Evolutionary conservation across 2,329 filamentous ascomycete genomes (phyloP).

Genomic region (Ophiosphaerella herpotricha): DNA sequence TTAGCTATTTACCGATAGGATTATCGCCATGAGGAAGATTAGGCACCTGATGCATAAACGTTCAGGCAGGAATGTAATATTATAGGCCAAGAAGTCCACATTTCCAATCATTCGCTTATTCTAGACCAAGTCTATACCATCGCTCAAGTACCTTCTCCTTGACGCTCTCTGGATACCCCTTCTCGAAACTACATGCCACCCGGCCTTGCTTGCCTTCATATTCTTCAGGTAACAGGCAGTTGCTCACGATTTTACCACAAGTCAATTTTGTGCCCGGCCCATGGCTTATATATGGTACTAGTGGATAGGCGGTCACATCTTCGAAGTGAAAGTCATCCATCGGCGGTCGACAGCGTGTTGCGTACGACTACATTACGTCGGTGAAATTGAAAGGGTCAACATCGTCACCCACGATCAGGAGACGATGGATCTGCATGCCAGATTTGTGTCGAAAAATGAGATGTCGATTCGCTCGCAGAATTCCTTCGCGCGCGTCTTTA

Average conservation of each 20-base stretch:
- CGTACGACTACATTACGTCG: constrained; percentile 57
- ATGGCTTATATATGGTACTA: constrained; percentile 8
- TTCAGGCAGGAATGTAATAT: too few relatives aligned
- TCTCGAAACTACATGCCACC: constrained; percentile 1
- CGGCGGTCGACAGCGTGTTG: constrained; percentile 53
- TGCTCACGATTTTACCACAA: constrained; percentile 4
- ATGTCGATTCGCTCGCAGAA: constrained; percentile 51
- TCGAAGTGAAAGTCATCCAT: constrained; percentile 4
- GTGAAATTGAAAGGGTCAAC: constrained; percentile 54
- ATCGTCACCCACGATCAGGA: constrained; percentile 56
- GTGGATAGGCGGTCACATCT: constrained; percentile 3
- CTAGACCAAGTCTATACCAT: background rate
- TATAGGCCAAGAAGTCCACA: too few relatives aligned
- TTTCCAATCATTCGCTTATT: background rate
- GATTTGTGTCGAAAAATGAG: constrained; percentile 52
- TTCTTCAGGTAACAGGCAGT: constrained; percentile 1
- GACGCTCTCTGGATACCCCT: constrained; percentile 1
- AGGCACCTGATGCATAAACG: too few relatives aligned
- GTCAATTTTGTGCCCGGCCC: constrained; percentile 1
- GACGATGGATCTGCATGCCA: constrained; percentile 50
- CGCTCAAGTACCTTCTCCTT: constrained; percentile 3
- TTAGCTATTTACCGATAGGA: too few relatives aligned
- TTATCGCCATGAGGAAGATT: too few relatives aligned
- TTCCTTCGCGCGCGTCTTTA: constrained; percentile 27
- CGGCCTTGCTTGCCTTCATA: constrained; percentile 2